Base-by-base conservation (phyloP, 495 filamentous ascomycete genomes). In the Penicillium macrosclerotiorum region DNA sequence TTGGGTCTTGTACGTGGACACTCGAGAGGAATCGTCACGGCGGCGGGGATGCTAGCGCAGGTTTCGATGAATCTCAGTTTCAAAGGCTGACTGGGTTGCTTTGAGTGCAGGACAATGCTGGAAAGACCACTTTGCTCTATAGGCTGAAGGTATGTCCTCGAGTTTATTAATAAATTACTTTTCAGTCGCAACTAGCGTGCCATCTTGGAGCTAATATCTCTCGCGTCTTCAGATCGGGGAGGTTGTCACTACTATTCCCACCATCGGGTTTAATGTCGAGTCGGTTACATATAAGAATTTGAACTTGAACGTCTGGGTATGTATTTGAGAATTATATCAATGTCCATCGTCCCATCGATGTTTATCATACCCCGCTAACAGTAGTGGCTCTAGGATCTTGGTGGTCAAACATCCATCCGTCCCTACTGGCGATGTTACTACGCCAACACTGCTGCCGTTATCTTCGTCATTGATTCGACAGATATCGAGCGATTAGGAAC, bases 351-450 rank as follows among this genome's bases (percentile, higher is more conserved):
- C n/a, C n/a, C n/a, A n/a, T n/a, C n/a, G n/a, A n/a, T n/a, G n/a
- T n/a, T n/a, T n/a, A n/a, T n/a, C n/a, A n/a, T n/a, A n/a, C n/a
- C n/a, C n/a, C n/a, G 26, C 37, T 59, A 25, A 59, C n/a, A 13
- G n/a, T 11, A n/a, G 17, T 36, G 18, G 5, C 42, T 42, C 23
- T 51, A 90, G 85, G 92, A 97, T 77, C 81, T 97, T 20, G 92
- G 89, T 53, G 94, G 93, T 18, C 93, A 97, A 78, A 97, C 93
- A 11, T 90, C 85, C 41, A 97, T 98, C 61, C 83, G 93, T 52
- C 93, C 93, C 8, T 98, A 97, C 72, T 98, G 93, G 93, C 82
- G 93, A 57, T 97, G 94, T 68, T 98, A 98, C 77, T 98, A 97
- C 63, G 91, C 93, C 59, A 96, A 97, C 72, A 98, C 94, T 2